phyloP scores from a whole-genome alignment of 352 stramenopile genomes.

The Pythium aquatile region DNA sequence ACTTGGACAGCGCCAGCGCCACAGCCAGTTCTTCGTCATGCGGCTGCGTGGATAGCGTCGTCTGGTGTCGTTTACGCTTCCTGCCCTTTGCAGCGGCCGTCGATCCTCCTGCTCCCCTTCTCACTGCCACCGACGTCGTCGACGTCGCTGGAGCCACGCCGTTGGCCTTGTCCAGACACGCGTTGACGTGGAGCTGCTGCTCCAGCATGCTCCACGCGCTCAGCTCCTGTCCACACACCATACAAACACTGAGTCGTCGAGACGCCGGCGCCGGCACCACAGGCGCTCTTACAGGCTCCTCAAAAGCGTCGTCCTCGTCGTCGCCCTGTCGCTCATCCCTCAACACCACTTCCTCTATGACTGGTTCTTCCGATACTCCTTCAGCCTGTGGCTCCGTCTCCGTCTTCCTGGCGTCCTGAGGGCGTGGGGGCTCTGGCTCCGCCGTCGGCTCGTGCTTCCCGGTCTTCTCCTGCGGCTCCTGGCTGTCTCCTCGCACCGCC shows the following conservation, averaged over 20 bases:
- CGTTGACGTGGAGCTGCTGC: slow-evolving; percentile 37
- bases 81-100: slow-evolving; percentile 15
- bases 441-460: neutral
- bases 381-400: neutral
- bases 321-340: neutral
- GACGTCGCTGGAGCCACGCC: slow-evolving; percentile 6
- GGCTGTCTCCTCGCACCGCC: neutral
- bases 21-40: slow-evolving; percentile 43
- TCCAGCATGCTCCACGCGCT: slow-evolving; percentile 36
- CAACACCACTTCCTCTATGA: too few species aligned
- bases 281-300: neutral
- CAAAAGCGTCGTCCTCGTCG: slow-evolving; percentile 17
- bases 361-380: neutral
- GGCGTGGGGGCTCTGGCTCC: neutral
- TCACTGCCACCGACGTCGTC: neutral
- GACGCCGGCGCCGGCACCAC: slow-evolving; percentile 7
- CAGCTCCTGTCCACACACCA: slow-evolving; percentile 35
- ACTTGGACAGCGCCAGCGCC: slow-evolving; percentile 38
- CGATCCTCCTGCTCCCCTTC: slow-evolving; percentile 29
- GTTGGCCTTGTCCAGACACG: slow-evolving; percentile 31
- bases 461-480: neutral
- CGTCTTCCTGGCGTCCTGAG: neutral
- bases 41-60: slow-evolving; percentile 5
- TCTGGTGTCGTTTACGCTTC: slow-evolving; percentile 24
- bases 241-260: slow-evolving; percentile 35